Evolutionary conservation across 225 moss, liverwort and hornwort genomes (phyloP), one percentile per base, ranked within the genome.

Genomic region (Marchantia paleacea): DNA sequence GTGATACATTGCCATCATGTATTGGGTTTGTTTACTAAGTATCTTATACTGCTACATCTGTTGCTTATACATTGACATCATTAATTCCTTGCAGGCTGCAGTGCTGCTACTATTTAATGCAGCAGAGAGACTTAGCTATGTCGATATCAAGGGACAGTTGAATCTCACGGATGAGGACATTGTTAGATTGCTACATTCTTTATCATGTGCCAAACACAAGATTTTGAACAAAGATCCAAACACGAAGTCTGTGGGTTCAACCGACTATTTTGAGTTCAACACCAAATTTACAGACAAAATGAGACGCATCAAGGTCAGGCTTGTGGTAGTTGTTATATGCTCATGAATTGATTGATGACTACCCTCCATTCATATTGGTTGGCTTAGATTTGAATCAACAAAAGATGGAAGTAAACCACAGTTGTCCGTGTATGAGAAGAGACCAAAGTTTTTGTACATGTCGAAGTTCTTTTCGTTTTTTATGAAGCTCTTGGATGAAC

Each of bases 191-290:
- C 79, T 97, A 80, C 97, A 97, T 87, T 97, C 97, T 49, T 85
- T 97, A 81, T 97, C 97, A 68, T 97, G 97, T 89, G 97, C 97
- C 0, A 97, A 97, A 75, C 93, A 97, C 89, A 97, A 90, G 82
- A 95, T 97, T 82, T 82, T 97, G 11, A 93, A 93, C 84, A 97
- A 97, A 84, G 92, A 92, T 76, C 90, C 92, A 12, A 95, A 77
- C 79, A 86, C 91, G 11, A 95, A 92, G 80, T 83, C 79, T 1
- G 93, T 97, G 55, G 85, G 88, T 24, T 85, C 88, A 66, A 89
- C 47, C 78, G 97, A 97, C 81, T 86, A 13, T 67, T 97, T 97
- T 29, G 97, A 97, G 82, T 97, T 95, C 75, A 97, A 97, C 78
- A 87, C 90, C 47, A 97, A 93, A 80, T 97, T 97, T 70, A 97